Base-by-base conservation (phyloP, 1,284 basidiomycete genomes). In the Afroboletus lepidellus region DNA sequence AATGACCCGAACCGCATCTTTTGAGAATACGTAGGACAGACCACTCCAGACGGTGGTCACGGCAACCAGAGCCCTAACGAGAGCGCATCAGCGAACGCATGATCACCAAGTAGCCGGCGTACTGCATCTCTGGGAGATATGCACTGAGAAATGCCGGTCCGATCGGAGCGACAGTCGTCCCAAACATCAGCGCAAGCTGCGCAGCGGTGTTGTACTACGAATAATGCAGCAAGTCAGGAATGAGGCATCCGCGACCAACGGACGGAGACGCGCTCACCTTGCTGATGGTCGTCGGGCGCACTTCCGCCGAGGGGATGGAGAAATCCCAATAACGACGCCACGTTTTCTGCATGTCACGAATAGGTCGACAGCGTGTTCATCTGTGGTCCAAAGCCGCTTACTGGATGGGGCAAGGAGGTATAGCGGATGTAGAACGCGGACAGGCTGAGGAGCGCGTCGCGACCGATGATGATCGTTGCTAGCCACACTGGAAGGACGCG, bases 391-490 rank as follows among this genome's bases (percentile, higher is more conserved):
- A 23, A 12, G 20, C 45, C 45, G 39, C 90, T 58, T 72, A 94
- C 93, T 2, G 96, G 96, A 43, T 78, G 75, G 9, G 94, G 90
- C 8, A 99, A 74, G 0, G 94, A 92, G 4, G 85, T 89, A 71
- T 92, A 99, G 24, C 96, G 88, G 61, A 98, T 93, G 66, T 92
- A 94, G 66, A 99, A 95, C 3, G 96, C 97, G 6, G 91, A 91
- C 7, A 97, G 68, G 56, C 90, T 90, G 39, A 99, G 78, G 6
- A 90, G 78, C 2, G 93, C 80, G 69, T 99, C 96, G 23, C 96
- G 80, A 4, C 94, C 94, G 34, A 99, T 77, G 60, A 99, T 93
- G 50, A 98, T 77, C 0, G 82, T 76, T 1, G 93, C 91, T 2
- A 99, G 74, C 8, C 92, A 88, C 20, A 91, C 94, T 97, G 45